These are phyloP conservation scores for Ceratobasidium sp. DNA, from an alignment of 1,284 basidiomycete species.

Conservation along the genomic window DNA sequence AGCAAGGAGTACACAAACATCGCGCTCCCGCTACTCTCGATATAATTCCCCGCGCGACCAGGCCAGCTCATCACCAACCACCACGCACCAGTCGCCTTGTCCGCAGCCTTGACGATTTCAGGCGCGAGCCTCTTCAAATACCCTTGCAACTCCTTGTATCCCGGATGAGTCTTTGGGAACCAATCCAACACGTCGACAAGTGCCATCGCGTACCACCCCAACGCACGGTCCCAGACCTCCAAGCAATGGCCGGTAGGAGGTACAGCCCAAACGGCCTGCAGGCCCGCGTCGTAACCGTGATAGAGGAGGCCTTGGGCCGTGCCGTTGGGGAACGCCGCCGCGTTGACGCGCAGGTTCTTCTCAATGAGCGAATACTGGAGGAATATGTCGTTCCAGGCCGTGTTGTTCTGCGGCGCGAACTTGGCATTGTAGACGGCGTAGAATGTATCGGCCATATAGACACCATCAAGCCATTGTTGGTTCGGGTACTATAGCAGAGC, in stretches of 20 bases:
- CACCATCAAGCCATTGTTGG: constrained; percentile 45
- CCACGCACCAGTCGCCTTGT: constrained; percentile 62
- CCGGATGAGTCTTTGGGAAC: constrained; percentile 57
- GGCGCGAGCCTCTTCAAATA: constrained; percentile 60
- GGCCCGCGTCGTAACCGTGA: constrained; percentile 61
- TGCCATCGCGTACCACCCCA: constrained; percentile 68
- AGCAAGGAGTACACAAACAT: constrained; percentile 66
- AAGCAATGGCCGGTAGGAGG: constrained; percentile 64
- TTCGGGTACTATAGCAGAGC: constrained; percentile 37
- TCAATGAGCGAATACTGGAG: constrained; percentile 63
- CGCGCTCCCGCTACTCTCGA: constrained; percentile 64
- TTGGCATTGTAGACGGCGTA: constrained; percentile 48
- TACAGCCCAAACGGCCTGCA: constrained; percentile 63
- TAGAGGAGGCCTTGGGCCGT: constrained; percentile 59
- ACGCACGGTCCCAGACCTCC: constrained; percentile 65
- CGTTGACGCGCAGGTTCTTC: constrained; percentile 59
- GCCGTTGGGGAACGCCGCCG: constrained; percentile 34
- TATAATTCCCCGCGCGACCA: constrained; percentile 64
- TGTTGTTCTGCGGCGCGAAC: constrained; percentile 45
- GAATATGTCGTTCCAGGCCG: constrained; percentile 59
- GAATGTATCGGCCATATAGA: constrained; percentile 51
- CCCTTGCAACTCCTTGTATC: constrained; percentile 55
- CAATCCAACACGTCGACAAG: constrained; percentile 64
- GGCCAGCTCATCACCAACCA: constrained; percentile 67
- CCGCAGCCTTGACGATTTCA: constrained; percentile 60